These are phyloP conservation scores for Cutaneotrichosporon arboriforme DNA, from an alignment of 1,284 basidiomycete species.

Conservation along the genomic window DNA sequence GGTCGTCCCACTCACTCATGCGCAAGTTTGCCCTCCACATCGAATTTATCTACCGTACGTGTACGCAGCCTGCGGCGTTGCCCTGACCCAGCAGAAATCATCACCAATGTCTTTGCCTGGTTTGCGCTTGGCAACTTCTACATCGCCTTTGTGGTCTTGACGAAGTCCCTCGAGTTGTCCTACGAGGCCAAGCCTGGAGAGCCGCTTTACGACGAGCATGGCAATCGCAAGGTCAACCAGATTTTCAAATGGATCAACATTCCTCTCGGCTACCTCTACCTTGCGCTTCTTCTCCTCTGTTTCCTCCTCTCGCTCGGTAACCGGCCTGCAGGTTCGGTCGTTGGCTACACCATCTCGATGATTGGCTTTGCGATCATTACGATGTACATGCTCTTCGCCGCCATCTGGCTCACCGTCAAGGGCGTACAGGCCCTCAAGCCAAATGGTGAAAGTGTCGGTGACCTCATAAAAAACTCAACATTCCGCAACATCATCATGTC, in stretches of 20 bases:
- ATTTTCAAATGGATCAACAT: conserved; percentile 61
- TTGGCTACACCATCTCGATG: conserved; percentile 73
- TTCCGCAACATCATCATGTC: conserved; percentile 59
- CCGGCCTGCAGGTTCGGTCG: conserved; percentile 70
- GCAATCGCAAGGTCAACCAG: conserved; percentile 14
- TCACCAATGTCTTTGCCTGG: conserved; percentile 89
- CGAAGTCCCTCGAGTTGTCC: conserved; percentile 1
- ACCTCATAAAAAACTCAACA: conserved; percentile 53
- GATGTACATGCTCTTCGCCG: conserved; percentile 67
- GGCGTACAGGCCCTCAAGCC: conserved; percentile 60
- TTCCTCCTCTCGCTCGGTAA: conserved; percentile 90
- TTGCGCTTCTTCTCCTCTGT: conserved; percentile 79
- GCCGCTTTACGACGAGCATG: conserved; percentile 28
- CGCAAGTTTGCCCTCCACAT: conserved; percentile 92
- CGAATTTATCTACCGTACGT: conserved; percentile 74
- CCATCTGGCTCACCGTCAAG: conserved; percentile 72
- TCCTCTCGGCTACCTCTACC: conserved; percentile 77
- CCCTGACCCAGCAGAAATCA: conserved; percentile 52
- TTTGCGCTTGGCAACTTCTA: conserved; percentile 85
- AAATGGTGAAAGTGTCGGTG: conserved; percentile 31
- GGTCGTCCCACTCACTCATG: conserved; percentile 73
- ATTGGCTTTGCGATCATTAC: conserved; percentile 82
- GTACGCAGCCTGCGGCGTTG: not conserved
- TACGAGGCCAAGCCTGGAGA: conserved; percentile 1
- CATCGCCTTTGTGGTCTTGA: conserved; percentile 62